Evolutionary conservation across 2,329 filamentous ascomycete genomes (phyloP), one percentile per base, ranked within the genome.

Genomic region (Penicillium sp.): DNA sequence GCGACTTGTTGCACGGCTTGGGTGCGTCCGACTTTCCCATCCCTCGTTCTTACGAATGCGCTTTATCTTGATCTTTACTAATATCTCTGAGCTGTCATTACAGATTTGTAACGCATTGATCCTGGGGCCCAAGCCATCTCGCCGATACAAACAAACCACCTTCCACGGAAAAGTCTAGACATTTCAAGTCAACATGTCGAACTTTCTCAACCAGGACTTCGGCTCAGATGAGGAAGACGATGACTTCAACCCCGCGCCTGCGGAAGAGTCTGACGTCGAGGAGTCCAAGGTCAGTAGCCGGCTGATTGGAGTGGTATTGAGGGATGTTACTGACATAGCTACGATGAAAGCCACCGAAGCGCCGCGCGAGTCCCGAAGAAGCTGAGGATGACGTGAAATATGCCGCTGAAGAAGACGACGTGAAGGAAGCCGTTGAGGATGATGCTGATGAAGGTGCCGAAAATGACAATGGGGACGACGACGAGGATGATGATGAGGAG

Each of bases 171-270:
- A 3, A 40, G 13, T 46, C 22, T 37, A 33, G 35, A 24, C 22
- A 1, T 40, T 16, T 47, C 36, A 35, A 9, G 53, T 13, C 47
- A 74, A 75, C 70, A 74, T 76, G 70, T 76, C 77, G 44, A 78
- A 79, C 59, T 74, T 83, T 64, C 66, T 81, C 19, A 78, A 82
- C 65, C 77, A 82, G 50, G 78, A 83, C 62, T 83, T 83, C 58
- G 81, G 79, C 33, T 83, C 82, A 55, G 83, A 84, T 56, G 89
- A 90, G 46, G 91, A 95, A 52, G 92, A 96, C 68, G 88, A 90
- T 60, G 89, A 94, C 74, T 96, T 97, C 83, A 96, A 96, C 75
- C 93, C 92, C 52, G 86, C 84, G 50, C 88, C 89, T 19, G 89
- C 86, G 60, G 86, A 91, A 59, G 71, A 86, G 36, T 95, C 90